Percentiles rank a stretch among this genome's conserved stretches.
phyloP scores from a whole-genome alignment of 768 basidiomycete genomes.

The Lepiota venenata region DNA sequence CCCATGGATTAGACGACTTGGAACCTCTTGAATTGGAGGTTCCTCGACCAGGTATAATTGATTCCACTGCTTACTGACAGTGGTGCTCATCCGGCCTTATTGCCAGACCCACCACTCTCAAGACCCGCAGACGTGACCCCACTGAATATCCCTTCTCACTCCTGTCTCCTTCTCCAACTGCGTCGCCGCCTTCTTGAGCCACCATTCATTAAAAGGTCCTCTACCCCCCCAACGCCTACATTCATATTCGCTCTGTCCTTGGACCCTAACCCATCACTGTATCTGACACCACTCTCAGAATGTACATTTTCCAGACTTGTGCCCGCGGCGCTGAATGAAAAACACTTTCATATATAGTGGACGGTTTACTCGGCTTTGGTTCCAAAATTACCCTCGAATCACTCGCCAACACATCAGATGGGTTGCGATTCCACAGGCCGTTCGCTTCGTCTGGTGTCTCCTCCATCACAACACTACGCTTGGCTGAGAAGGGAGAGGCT shows the following conservation, averaged over 20 bases:
- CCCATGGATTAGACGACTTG: not conserved
- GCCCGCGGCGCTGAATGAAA: slow-evolving; percentile 2
- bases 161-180: slow-evolving; percentile 2
- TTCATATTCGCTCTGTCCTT: not conserved
- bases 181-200: slow-evolving; percentile 3
- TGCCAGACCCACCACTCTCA: not conserved
- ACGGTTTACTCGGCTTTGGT: slow-evolving; percentile 8
- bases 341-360: not conserved
- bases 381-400: slow-evolving; percentile 5
- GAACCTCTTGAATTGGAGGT: not conserved
- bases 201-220: not conserved
- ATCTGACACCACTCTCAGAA: not conserved
- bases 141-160: slow-evolving; percentile 1
- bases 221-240: not conserved
- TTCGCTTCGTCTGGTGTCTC: slow-evolving; percentile 7
- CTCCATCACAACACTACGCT: slow-evolving; percentile 3
- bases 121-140: not conserved
- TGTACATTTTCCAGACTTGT: slow-evolving; percentile 1
- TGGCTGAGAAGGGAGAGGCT: not conserved
- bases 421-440: not conserved
- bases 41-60: not conserved
- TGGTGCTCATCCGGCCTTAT: not conserved
- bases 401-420: not conserved
- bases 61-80: not conserved
- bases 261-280: not conserved